These are phyloP conservation scores for Eragrostis tef DNA, from an alignment of 202 grass and related monocot genomes.

Conservation along the genomic window DNA sequence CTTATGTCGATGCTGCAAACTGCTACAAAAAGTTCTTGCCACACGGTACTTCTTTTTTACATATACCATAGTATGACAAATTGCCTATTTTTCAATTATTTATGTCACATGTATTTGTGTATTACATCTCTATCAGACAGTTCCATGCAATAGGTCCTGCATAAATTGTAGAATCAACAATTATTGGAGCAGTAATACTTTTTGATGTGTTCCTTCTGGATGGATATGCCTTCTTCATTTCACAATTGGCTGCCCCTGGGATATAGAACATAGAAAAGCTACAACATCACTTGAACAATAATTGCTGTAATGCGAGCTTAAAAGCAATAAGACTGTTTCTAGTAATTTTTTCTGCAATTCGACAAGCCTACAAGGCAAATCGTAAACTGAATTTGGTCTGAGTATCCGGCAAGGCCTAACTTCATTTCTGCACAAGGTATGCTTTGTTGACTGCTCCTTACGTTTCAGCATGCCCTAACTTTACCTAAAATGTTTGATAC, in stretches of 20 bases:
- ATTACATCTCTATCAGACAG: neutral
- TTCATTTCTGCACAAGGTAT: neutral
- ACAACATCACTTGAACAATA: neutral
- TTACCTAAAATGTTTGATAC: constrained; percentile 1
- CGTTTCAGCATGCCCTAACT: neutral
- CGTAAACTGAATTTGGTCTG: neutral
- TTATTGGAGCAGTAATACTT: neutral
- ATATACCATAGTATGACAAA: neutral
- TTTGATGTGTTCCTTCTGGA: constrained; percentile 10
- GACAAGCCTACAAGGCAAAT: constrained; percentile 4
- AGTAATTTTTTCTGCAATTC: neutral
- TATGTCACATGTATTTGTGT: neutral
- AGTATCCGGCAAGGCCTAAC: neutral
- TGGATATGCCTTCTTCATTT: neutral
- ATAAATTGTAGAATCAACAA: neutral
- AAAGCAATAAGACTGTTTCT: neutral
- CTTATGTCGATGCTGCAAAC: constrained; percentile 83
- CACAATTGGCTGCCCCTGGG: neutral
- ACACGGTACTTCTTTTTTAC: constrained; percentile 47
- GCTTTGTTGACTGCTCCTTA: neutral
- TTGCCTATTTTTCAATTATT: neutral
- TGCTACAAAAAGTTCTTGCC: constrained; percentile 87
- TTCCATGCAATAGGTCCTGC: neutral
- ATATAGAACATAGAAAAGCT: neutral
- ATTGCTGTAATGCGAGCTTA: neutral